Evolutionary conservation across 345 rosid species (phyloP).

Genomic region (Hirschfeldia incana): DNA sequence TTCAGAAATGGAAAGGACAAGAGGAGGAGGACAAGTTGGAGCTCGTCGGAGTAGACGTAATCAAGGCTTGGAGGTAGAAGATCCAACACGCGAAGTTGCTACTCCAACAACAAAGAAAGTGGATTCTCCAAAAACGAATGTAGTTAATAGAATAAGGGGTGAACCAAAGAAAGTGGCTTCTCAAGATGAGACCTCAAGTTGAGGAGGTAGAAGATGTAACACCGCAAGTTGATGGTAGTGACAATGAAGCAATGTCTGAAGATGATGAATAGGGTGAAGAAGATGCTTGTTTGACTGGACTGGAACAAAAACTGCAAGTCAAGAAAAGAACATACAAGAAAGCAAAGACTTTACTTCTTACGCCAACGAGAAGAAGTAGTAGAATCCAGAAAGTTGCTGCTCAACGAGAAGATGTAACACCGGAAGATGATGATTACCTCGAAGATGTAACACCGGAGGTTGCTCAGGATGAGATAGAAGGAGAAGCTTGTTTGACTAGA

Average conservation of each 20-base stretch:
- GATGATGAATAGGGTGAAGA: too few species aligned
- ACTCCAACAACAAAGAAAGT: neutral
- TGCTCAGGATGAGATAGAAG: neutral
- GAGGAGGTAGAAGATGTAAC: neutral
- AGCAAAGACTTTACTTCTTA: too few species aligned
- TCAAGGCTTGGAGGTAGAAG: neutral
- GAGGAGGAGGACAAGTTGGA: constrained; percentile 15
- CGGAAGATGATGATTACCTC: neutral
- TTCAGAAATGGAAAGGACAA: constrained; percentile 3
- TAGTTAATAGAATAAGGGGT: neutral
- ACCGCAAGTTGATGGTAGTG: neutral
- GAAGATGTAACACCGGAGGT: neutral
- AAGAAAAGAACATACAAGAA: too few species aligned
- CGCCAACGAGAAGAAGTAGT: too few species aligned
- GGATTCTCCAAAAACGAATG: neutral
- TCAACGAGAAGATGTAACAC: too few species aligned
- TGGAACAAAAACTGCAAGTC: too few species aligned
- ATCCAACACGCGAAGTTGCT: neutral
- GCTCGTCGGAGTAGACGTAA: constrained; percentile 1
- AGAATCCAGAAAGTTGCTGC: too few species aligned
- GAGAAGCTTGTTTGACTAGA: neutral
- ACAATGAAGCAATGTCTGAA: neutral
- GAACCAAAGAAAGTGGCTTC: neutral
- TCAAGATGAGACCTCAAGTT: neutral
- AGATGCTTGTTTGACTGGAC: too few species aligned